A percentile compares a stretch with the other conserved stretches of the same genome.
Evolutionary conservation across 225 moss, liverwort and hornwort species (phyloP).

Genomic region (Polytrichum commune): DNA sequence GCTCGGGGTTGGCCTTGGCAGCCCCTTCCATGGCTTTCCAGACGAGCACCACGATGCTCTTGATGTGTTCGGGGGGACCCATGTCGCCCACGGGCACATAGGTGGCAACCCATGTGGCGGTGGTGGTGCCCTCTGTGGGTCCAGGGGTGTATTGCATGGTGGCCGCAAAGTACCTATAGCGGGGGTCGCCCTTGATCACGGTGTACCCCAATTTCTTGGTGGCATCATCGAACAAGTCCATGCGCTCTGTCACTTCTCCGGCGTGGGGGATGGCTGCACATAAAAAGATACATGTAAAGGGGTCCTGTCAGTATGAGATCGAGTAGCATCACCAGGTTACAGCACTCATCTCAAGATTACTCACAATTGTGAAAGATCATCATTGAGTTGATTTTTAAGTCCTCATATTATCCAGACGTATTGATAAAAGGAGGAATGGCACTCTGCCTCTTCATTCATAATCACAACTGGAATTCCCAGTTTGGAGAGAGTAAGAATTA

Average conservation of each 20-base stretch:
- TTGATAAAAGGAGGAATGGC: too few relatives aligned
- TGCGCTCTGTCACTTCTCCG: conserved; percentile 29
- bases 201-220: conserved; percentile 12
- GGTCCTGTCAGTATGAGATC: too few relatives aligned
- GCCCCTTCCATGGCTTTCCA: conserved; percentile 23
- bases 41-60: conserved; percentile 2
- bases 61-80: conserved; percentile 32
- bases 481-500: too few relatives aligned
- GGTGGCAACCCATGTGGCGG: conserved; percentile 20
- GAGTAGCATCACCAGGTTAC: too few relatives aligned
- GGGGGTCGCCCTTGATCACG: conserved; percentile 34
- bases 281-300: too few relatives aligned
- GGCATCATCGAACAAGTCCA: conserved; percentile 21
- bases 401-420: too few relatives aligned
- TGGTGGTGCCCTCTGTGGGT: neutral
- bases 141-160: conserved; percentile 22
- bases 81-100: conserved; percentile 25
- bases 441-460: too few relatives aligned
- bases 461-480: too few relatives aligned
- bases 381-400: too few relatives aligned
- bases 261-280: conserved; percentile 13
- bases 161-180: conserved; percentile 22
- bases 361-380: too few relatives aligned
- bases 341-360: too few relatives aligned
- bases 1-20: conserved; percentile 9